Evolutionary conservation across 441 rosid species (phyloP), one percentile per base, ranked within the genome.

Genomic region (Bocquillonia castaneifolia): DNA sequence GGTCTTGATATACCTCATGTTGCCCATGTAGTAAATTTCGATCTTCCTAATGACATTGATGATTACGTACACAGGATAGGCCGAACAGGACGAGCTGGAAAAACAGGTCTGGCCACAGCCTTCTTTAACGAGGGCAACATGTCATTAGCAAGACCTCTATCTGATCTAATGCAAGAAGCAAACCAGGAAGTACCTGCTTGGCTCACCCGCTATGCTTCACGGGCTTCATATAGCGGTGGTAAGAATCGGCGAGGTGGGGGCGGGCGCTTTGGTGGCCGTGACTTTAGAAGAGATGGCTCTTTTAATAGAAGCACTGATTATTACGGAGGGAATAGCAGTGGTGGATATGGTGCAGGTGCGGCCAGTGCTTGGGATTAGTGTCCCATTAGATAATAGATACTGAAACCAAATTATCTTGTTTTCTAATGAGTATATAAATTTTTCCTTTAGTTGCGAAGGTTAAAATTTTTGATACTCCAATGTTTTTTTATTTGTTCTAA

Each of bases 1-100:
- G 98, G 96, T 60, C 98, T 91, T 48, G 98, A 93, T 76, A 89
- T 91, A 45, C 97, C 97, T 23, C 90, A 87, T 8, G 98, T 93
- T 22, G 94, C 97, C 44, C 98, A 93, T 39, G 97, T 90, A 4
- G 89, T 93, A 63, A 93, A 91, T 71, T 91, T 93, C 52, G 97
- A 93, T 81, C 94, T 93, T 23, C 98, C 97, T 12, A 88, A 91
- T 67, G 98, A 93, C 69, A 91, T 93, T 36, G 97, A 93, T 51
- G 97, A 93, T 74, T 93, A 91, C 57, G 98, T 93, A 20, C 98
- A 93, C 72, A 83, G 96, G 57, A 93, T 91, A 51, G 98, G 97
- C 51, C 67, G 98, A 36, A 93, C 98, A 66, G 98, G 98, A 47
- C 83, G 98, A 58, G 98, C 98, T 23, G 98, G 97, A 34, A 91